These are phyloP conservation scores for Populus hybrid DNA, from an alignment of 441 rosid species.

Conservation along the genomic window DNA sequence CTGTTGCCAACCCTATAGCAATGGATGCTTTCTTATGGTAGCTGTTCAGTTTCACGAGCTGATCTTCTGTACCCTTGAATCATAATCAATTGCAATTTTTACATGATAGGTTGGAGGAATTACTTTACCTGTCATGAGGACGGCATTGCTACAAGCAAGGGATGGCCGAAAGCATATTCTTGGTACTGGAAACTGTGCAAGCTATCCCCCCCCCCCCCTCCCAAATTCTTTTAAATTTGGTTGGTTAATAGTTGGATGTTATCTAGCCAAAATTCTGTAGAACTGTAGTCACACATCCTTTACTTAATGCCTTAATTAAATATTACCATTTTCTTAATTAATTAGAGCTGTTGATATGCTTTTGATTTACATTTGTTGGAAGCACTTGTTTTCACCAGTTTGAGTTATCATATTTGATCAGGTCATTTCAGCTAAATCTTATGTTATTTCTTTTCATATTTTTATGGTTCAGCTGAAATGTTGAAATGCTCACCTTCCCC, in stretches of 20 bases:
- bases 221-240: neutral
- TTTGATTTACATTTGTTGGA: neutral
- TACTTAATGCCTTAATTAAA: neutral
- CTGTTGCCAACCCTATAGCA: neutral
- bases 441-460: slow-evolving; percentile 11
- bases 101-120: slow-evolving; percentile 82
- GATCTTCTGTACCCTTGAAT: slow-evolving; percentile 1
- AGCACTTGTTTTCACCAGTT: neutral
- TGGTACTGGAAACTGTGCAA: slow-evolving; percentile 40
- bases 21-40: neutral
- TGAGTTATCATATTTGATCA: slow-evolving; percentile 1
- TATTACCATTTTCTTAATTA: neutral
- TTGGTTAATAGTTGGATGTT: neutral
- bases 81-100: slow-evolving; percentile 12
- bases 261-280: neutral
- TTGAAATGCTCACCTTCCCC: slow-evolving; percentile 89
- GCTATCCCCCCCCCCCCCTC: too few relatives aligned
- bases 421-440: slow-evolving; percentile 9
- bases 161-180: slow-evolving; percentile 87
- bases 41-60: neutral
- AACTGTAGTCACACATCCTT: neutral
- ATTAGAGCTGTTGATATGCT: neutral
- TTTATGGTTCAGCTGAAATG: slow-evolving; percentile 74
- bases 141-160: slow-evolving; percentile 86
- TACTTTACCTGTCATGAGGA: slow-evolving; percentile 77